Evolutionary conservation across 129 eudicot genomes (phyloP).

Genomic region (Tagetes erecta): DNA sequence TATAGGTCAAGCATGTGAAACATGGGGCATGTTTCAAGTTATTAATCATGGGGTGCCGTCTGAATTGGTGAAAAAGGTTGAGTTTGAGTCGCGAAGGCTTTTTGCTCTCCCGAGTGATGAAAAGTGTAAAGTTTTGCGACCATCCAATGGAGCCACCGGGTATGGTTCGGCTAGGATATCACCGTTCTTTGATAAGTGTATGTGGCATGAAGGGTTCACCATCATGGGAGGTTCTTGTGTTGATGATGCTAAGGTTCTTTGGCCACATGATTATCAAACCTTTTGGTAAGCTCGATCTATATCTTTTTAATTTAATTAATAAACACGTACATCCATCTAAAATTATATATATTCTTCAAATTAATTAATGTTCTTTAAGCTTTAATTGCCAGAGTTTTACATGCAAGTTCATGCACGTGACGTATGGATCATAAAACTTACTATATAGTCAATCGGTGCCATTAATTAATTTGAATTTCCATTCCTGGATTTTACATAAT

Average conservation of each 20-base stretch:
- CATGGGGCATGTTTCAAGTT: slow-evolving; percentile 75
- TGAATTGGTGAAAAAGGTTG: slow-evolving; percentile 40
- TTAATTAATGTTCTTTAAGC: slow-evolving; percentile 6
- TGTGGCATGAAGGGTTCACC: slow-evolving; percentile 92
- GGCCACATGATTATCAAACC: slow-evolving; percentile 61
- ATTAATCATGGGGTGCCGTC: slow-evolving; percentile 59
- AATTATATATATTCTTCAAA: slow-evolving; percentile 41
- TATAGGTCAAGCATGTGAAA: slow-evolving; percentile 47
- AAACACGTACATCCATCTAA: neutral
- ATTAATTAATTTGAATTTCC: too few species aligned
- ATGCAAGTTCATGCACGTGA: slow-evolving; percentile 40
- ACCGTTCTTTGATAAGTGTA: slow-evolving; percentile 46
- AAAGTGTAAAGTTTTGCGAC: slow-evolving; percentile 58
- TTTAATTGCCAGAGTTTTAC: slow-evolving; percentile 12
- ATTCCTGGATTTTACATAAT: neutral
- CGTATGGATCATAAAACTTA: slow-evolving; percentile 2
- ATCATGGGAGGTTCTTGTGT: slow-evolving; percentile 51
- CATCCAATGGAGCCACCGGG: slow-evolving; percentile 52
- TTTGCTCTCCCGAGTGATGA: slow-evolving; percentile 47
- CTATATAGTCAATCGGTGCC: neutral
- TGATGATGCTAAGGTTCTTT: slow-evolving; percentile 64
- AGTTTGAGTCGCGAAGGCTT: slow-evolving; percentile 44
- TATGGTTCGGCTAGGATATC: slow-evolving; percentile 64
- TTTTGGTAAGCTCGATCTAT: neutral
- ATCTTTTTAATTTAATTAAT: slow-evolving; percentile 13